These are phyloP conservation scores for Candolleomyces aberdarensis DNA, from an alignment of 768 basidiomycete genomes.

Conservation along the genomic window DNA sequence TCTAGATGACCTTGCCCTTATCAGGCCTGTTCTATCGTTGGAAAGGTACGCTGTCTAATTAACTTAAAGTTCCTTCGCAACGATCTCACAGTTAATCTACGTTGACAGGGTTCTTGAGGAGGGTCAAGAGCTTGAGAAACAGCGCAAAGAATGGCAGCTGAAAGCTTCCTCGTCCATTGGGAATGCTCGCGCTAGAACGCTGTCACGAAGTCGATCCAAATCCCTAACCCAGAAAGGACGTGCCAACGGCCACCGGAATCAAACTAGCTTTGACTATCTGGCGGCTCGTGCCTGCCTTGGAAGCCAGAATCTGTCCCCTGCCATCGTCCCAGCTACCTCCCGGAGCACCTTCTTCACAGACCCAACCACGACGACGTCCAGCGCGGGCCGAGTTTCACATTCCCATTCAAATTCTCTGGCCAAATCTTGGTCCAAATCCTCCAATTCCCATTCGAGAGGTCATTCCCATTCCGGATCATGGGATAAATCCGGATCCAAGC, in stretches of 20 bases:
- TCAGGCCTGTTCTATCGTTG: slow-evolving; percentile 59
- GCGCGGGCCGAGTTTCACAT: slow-evolving; percentile 22
- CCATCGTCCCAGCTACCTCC: slow-evolving; percentile 20
- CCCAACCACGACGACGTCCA: slow-evolving; percentile 12
- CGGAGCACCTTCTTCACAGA: slow-evolving; percentile 16
- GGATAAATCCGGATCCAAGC: slow-evolving; percentile 39
- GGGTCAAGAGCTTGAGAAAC: slow-evolving; percentile 53
- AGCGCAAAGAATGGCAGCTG: slow-evolving; percentile 64
- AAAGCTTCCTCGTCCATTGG: slow-evolving; percentile 63
- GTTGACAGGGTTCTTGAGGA: slow-evolving; percentile 62
- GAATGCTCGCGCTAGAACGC: slow-evolving; percentile 57
- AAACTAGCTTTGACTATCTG: slow-evolving; percentile 53
- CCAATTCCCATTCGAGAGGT: slow-evolving; percentile 32
- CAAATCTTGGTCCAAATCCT: slow-evolving; percentile 32
- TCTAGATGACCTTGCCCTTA: slow-evolving; percentile 54
- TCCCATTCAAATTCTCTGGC: slow-evolving; percentile 35
- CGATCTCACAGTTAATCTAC: too few species aligned
- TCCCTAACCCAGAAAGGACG: slow-evolving; percentile 42
- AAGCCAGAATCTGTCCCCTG: slow-evolving; percentile 54
- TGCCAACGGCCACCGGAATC: slow-evolving; percentile 19
- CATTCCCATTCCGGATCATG: slow-evolving; percentile 45
- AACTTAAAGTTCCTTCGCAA: too few species aligned
- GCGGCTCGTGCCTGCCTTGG: slow-evolving; percentile 67
- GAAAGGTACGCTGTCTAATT: slow-evolving; percentile 31
- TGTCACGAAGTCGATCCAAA: slow-evolving; percentile 63